phyloP scores from a whole-genome alignment of 2,329 filamentous ascomycete genomes.

The Monilinia polystroma region DNA sequence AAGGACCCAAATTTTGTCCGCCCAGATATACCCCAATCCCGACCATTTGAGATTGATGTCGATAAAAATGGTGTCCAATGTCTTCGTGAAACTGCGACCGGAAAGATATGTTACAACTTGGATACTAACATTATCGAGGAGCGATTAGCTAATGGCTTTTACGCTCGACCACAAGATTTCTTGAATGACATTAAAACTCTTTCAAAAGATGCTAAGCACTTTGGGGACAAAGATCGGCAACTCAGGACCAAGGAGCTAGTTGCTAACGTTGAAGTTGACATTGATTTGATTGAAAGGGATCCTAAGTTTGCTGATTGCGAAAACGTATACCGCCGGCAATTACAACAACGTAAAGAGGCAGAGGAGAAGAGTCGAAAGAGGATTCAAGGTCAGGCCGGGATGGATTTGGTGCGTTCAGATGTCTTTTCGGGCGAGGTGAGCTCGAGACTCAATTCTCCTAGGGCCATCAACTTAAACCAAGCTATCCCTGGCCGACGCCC shows the following conservation, averaged over 20 bases:
- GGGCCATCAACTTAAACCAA: constrained; percentile 63
- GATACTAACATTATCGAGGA: constrained; percentile 93
- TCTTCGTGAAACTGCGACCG: constrained; percentile 69
- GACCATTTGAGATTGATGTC: constrained; percentile 76
- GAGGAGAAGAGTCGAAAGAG: constrained; percentile 55
- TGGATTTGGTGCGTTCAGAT: constrained; percentile 48
- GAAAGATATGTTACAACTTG: constrained; percentile 92
- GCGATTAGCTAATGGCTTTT: constrained; percentile 94
- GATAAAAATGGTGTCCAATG: constrained; percentile 79
- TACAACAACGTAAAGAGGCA: constrained; percentile 62
- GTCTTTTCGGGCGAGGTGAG: constrained; percentile 40
- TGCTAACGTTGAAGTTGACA: constrained; percentile 91
- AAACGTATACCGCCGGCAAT: constrained; percentile 71
- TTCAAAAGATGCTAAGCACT: constrained; percentile 77
- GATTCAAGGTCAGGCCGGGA: constrained; percentile 26
- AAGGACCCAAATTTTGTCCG: constrained; percentile 70
- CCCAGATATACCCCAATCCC: constrained; percentile 52
- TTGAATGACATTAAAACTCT: constrained; percentile 81
- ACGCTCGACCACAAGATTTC: constrained; percentile 87
- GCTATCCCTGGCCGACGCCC: constrained; percentile 54
- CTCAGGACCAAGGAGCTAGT: constrained; percentile 89
- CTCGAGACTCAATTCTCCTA: constrained; percentile 51
- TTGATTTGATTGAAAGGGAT: constrained; percentile 70
- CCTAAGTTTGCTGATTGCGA: constrained; percentile 75
- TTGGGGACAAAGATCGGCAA: constrained; percentile 78